A percentile compares a stretch with the other conserved stretches of the same genome.
phyloP scores from a whole-genome alignment of 129 eudicot species.

The Oenanthe sinensis region DNA sequence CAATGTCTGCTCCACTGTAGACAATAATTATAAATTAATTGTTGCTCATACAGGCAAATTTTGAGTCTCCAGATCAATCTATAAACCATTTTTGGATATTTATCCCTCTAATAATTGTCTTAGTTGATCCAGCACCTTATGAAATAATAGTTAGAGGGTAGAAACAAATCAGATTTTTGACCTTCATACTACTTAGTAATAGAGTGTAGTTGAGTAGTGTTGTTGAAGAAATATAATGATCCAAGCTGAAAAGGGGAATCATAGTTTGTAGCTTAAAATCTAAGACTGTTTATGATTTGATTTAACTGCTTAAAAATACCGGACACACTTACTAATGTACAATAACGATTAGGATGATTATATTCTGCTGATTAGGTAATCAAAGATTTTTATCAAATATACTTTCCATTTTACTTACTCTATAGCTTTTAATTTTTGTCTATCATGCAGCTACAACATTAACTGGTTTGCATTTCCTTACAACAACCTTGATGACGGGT shows the following conservation, averaged over 20 bases:
- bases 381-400: too few species aligned
- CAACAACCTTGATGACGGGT: conserved; percentile 69
- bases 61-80: not conserved
- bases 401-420: not conserved
- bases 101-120: not conserved
- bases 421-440: conserved; percentile 5
- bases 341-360: not conserved
- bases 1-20: not conserved
- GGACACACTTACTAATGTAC: not conserved
- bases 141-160: not conserved
- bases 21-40: too few species aligned
- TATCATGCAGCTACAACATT: conserved; percentile 70
- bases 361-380: not conserved
- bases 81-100: not conserved
- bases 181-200: not conserved
- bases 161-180: not conserved
- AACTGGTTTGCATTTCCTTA: conserved; percentile 72
- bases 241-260: not conserved
- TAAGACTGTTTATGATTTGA: not conserved
- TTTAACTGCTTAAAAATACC: not conserved
- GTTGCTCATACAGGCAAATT: not conserved
- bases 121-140: too few species aligned
- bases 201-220: not conserved
- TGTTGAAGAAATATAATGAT: not conserved
- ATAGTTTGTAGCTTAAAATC: too few species aligned